Percentiles rank a stretch among this genome's conserved stretches.
phyloP scores from a whole-genome alignment of 176 grass and related monocot species.

The Eragrostis nindensis region DNA sequence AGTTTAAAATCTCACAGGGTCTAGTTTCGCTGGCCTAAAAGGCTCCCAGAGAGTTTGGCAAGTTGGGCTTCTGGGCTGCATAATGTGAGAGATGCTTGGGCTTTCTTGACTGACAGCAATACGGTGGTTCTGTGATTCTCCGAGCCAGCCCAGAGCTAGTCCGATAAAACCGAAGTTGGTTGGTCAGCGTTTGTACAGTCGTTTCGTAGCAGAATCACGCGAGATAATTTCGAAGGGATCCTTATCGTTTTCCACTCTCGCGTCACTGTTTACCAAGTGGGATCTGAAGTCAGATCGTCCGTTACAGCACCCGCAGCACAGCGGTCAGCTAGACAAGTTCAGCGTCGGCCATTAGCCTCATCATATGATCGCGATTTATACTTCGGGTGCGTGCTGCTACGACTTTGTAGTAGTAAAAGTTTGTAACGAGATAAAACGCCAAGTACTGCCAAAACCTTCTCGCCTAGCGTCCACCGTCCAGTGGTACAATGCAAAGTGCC shows the following conservation, averaged over 20 bases:
- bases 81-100: not conserved
- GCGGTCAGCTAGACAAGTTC: conserved; percentile 17
- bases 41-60: not conserved
- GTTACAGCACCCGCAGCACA: not conserved
- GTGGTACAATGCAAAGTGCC: not conserved
- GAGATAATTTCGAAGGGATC: not conserved
- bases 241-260: not conserved
- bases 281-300: not conserved
- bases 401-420: not conserved
- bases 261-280: conserved; percentile 32
- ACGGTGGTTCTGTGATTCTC: not conserved
- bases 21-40: not conserved
- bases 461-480: too few species aligned
- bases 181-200: too few species aligned
- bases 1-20: too few species aligned
- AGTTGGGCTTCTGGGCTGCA: not conserved
- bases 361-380: conserved; percentile 3
- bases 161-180: not conserved
- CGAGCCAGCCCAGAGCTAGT: too few species aligned
- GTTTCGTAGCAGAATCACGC: not conserved
- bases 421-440: not conserved
- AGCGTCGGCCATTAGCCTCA: conserved; percentile 5
- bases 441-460: not conserved
- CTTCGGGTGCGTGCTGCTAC: not conserved
- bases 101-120: not conserved